Conservation (phyloP, 352 stramenopile species). For the Pythium brachiatum region DNA sequence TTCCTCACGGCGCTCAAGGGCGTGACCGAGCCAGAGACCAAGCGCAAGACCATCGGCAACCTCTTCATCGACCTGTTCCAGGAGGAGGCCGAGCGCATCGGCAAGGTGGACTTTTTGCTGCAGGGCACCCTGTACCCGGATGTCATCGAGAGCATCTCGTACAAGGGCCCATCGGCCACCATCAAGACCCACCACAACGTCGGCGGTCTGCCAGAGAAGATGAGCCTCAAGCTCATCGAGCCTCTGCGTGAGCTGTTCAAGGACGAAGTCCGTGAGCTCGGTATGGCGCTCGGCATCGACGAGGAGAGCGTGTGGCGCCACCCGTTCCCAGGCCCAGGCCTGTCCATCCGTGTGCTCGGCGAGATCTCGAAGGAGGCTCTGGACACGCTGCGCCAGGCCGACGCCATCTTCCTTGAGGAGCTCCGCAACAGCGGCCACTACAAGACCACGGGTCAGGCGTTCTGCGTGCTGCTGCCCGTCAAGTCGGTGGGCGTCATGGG, state of each 20-base stretch:
- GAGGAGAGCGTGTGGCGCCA: constrained; percentile 97
- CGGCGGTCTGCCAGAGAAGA: constrained; percentile 95
- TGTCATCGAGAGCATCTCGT: constrained; percentile 99
- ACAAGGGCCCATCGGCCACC: constrained; percentile 97
- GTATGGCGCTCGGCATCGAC: constrained; percentile 97
- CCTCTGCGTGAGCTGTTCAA: constrained; percentile 99
- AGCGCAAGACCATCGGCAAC: constrained; percentile 99
- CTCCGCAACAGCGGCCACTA: constrained; percentile 96
- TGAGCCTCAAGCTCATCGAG: constrained; percentile 99
- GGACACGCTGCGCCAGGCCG: constrained; percentile 96
- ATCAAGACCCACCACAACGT: constrained; percentile 99
- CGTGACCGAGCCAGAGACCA: constrained; percentile 97
- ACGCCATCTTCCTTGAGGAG: constrained; percentile 98
- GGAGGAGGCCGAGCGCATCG: constrained; percentile 81
- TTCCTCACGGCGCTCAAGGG: constrained; percentile 94
- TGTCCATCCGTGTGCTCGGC: constrained; percentile 98
- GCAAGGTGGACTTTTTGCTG: constrained; percentile 93
- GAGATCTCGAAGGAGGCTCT: constrained; percentile 94
- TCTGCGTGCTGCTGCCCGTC: constrained; percentile 96
- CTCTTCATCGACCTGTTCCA: constrained; percentile 99
- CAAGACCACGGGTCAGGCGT: constrained; percentile 98
- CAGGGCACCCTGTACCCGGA: constrained; percentile 99
- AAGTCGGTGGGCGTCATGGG: constrained; percentile 99
- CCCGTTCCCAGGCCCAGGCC: constrained; percentile 98
- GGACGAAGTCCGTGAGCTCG: constrained; percentile 97